phyloP scores from a whole-genome alignment of 2,329 filamentous ascomycete species.

The Nakataea oryzae region DNA sequence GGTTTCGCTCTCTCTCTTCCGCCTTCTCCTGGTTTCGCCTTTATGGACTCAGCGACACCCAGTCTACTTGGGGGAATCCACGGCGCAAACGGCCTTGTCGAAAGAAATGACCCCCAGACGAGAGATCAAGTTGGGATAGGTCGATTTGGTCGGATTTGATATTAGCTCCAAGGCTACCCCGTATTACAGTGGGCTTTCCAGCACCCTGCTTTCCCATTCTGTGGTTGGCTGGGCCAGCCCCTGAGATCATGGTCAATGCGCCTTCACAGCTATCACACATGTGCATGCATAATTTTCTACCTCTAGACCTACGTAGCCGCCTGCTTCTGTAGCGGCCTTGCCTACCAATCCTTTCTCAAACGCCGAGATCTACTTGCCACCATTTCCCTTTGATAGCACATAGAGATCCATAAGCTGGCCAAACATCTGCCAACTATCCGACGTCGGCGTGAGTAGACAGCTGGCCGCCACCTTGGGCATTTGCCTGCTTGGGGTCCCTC shows the following conservation, averaged over 20 bases:
- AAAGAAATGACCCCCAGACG: background rate
- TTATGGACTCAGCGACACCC: background rate
- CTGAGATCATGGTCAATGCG: background rate
- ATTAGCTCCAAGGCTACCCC: background rate
- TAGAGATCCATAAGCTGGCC: no score
- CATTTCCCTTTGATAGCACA: background rate
- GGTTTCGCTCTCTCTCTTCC: background rate
- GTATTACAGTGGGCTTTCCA: background rate
- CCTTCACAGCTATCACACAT: background rate
- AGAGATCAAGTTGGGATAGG: background rate
- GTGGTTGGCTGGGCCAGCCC: background rate
- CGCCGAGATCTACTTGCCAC: background rate
- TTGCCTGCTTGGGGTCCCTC: background rate
- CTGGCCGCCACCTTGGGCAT: background rate
- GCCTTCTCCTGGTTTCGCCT: background rate
- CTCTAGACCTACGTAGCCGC: no score
- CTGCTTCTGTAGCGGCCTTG: no score
- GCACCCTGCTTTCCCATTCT: background rate
- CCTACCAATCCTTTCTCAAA: background rate
- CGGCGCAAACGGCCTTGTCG: background rate
- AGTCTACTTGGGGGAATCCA: background rate
- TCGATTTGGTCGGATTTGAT: background rate
- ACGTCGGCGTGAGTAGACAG: no score
- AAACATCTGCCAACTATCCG: no score
- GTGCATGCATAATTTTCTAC: background rate